A percentile compares a stretch with the other conserved stretches of the same genome.
Evolutionary conservation across 2,329 filamentous ascomycete species (phyloP).

Genomic region (Lachnellula arida): DNA sequence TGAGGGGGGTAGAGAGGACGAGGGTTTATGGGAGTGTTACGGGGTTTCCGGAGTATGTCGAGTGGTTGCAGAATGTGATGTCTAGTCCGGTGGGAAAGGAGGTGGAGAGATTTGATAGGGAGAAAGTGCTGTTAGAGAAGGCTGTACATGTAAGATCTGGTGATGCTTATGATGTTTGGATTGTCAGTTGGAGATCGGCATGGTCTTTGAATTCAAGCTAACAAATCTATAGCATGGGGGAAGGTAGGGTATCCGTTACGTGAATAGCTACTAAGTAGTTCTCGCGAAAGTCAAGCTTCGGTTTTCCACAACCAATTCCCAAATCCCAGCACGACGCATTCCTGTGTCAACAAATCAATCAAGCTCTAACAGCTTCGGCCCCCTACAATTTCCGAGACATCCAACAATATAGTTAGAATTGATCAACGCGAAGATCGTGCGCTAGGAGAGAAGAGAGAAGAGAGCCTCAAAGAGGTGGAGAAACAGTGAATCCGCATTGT

Average conservation of each 20-base stretch:
- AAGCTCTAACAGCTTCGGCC: no score
- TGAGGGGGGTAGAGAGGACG: conserved; percentile 41
- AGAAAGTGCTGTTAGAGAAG: neutral
- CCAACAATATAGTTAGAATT: no score
- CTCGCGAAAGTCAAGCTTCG: neutral
- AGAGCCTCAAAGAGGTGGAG: no score
- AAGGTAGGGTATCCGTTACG: neutral
- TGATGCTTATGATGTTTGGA: conserved; percentile 17
- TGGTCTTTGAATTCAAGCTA: conserved; percentile 6
- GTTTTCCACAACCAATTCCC: neutral
- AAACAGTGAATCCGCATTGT: no score
- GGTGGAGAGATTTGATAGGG: conserved; percentile 13
- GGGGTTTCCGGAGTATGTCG: conserved; percentile 25
- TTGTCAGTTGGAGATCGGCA: conserved; percentile 16
- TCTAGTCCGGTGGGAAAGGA: conserved; percentile 11
- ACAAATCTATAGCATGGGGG: conserved; percentile 17
- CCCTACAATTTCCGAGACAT: no score
- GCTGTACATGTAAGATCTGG: conserved; percentile 8
- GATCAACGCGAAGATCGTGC: no score
- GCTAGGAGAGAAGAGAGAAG: no score
- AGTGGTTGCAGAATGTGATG: conserved; percentile 27
- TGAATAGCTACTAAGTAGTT: neutral
- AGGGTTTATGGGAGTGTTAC: conserved; percentile 33
- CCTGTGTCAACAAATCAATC: no score
- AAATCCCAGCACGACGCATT: neutral